Evolutionary conservation across 1,284 basidiomycete species (phyloP), one percentile per base, ranked within the genome.

Genomic region (Sanguinoderma infundibulare): DNA sequence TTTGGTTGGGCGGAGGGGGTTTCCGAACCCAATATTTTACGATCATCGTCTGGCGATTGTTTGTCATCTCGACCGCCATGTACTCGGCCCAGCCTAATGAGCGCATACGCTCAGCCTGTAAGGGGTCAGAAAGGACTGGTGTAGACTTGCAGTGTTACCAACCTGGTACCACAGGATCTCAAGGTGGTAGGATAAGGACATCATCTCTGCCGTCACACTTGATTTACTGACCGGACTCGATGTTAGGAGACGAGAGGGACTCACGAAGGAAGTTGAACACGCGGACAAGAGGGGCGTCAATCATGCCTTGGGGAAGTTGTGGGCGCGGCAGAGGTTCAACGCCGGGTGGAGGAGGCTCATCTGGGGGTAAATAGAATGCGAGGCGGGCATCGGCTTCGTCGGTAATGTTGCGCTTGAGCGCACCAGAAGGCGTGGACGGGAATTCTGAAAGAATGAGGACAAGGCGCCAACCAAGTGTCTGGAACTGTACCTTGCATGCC

Each of bases 121-220:
- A 30, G 30, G 15, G 1, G 47, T 65, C 4, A 61, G 55, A 51
- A 22, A 22, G 20, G 12, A 1, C 32, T 15, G 2, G 10, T 14
- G 12, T 28, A 3, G 5, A 10, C 9, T 24, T 22, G 8, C 12
- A 34, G 5, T 36, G 34, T 34, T n/a, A 47, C 77, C 32, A 65
- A 89, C 90, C 77, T 94, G 91, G 69, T 87, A 90, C 80, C 87
- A 89, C 47, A 95, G 72, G 65, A 94, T 91, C 74, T 92, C 93
- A 10, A 94, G 80, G 70, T 94, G 91, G 73, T 94, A 95, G 2
- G 91, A 90, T 59, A 94, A 74, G 1, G 91, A 91, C 84, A 94
- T 91, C 80, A 91, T 90, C 72, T 94, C 92, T 94, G 68, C 24
- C 44, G 36, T 28, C 40, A 39, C 49, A 28, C 46, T 3, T 26